Conservation (phyloP, 768 basidiomycete species). For the Lepiota subincarnata region DNA sequence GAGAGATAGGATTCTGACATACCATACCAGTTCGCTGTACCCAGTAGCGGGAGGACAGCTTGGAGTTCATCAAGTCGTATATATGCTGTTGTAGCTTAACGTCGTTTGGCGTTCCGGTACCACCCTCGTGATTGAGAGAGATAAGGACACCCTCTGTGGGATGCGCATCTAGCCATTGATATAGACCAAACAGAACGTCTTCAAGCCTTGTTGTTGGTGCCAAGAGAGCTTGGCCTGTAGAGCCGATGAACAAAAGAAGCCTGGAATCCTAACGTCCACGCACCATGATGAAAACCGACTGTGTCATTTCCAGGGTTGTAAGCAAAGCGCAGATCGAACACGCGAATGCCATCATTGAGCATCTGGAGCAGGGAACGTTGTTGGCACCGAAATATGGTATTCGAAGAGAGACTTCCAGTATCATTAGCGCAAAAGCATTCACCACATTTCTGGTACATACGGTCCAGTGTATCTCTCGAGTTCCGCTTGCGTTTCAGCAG, state of each 20-base stretch:
- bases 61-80: slow-evolving; percentile 34
- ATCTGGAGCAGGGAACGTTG: slow-evolving; percentile 42
- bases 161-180: slow-evolving; percentile 48
- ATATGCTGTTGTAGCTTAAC: slow-evolving; percentile 37
- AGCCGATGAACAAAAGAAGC: background rate
- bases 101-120: slow-evolving; percentile 41
- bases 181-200: slow-evolving; percentile 49
- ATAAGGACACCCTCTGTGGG: slow-evolving; percentile 48
- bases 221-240: slow-evolving; percentile 35
- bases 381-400: slow-evolving; percentile 37
- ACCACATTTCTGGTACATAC: slow-evolving; percentile 22
- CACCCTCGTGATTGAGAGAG: slow-evolving; percentile 46
- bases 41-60: slow-evolving; percentile 42
- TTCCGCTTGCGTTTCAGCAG: slow-evolving; percentile 36
- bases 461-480: slow-evolving; percentile 40
- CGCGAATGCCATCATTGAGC: slow-evolving; percentile 46
- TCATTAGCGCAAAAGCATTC: background rate
- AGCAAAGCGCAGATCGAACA: slow-evolving; percentile 44
- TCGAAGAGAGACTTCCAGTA: slow-evolving; percentile 26
- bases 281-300: slow-evolving; percentile 47
- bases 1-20: slow-evolving; percentile 10
- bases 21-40: slow-evolving; percentile 40
- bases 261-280: background rate
- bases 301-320: slow-evolving; percentile 50
- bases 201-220: slow-evolving; percentile 42